Conservation (phyloP, 2,329 filamentous ascomycete species). For the Coniella lustricola region DNA sequence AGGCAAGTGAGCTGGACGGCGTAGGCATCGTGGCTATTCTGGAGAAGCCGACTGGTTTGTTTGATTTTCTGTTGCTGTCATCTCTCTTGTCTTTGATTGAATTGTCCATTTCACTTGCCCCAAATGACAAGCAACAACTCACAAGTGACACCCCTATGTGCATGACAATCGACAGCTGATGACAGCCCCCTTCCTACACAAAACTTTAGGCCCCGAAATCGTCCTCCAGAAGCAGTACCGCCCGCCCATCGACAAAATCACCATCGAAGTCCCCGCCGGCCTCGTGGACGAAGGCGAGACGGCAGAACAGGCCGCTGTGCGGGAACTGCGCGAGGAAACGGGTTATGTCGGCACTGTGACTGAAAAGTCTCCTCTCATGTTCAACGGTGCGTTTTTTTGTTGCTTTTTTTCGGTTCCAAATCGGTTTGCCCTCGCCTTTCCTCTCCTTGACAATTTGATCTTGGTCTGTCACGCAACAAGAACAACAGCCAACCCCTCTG, state of each 20-base stretch:
- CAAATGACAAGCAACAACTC: too few species aligned
- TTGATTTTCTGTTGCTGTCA: not conserved
- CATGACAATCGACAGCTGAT: too few species aligned
- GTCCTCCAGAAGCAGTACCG: slow-evolving; percentile 62
- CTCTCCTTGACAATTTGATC: too few species aligned
- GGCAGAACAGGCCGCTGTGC: slow-evolving; percentile 52
- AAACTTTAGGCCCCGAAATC: slow-evolving; percentile 41
- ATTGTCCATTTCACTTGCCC: too few species aligned
- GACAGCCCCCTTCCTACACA: too few species aligned
- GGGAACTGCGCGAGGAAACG: slow-evolving; percentile 61
- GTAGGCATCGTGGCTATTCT: slow-evolving; percentile 68
- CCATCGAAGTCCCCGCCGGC: slow-evolving; percentile 59
- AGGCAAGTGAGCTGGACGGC: slow-evolving; percentile 57
- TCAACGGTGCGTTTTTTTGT: slow-evolving; percentile 39
- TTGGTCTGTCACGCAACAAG: too few species aligned
- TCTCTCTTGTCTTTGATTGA: not conserved
- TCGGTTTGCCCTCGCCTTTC: not conserved
- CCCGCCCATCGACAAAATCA: slow-evolving; percentile 51
- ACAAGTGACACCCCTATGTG: too few species aligned
- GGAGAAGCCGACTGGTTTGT: slow-evolving; percentile 39
- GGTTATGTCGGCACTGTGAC: slow-evolving; percentile 52
- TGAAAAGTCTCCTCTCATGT: slow-evolving; percentile 59
- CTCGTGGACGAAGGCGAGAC: slow-evolving; percentile 57
- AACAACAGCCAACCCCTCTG: too few species aligned
- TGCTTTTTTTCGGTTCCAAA: not conserved